Percentiles rank a stretch among this genome's conserved stretches.
Conservation (phyloP, 441 rosid genomes). For the Populus trichocarpa region DNA sequence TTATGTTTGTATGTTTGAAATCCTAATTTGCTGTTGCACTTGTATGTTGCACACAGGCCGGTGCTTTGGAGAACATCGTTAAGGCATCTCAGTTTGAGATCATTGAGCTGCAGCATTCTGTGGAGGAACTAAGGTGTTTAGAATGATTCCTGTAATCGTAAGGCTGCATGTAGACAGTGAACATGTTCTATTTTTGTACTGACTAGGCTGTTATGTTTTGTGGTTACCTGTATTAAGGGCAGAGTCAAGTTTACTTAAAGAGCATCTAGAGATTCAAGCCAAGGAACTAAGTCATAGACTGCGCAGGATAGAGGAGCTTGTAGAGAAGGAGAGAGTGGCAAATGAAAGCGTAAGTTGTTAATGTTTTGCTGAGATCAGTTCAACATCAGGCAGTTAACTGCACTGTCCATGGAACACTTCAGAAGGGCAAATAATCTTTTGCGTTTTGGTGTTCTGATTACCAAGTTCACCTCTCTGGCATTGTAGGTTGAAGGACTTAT, state of each 20-base stretch:
- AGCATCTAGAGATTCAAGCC: conserved; percentile 64
- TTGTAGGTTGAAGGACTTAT: conserved; percentile 93
- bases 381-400: conserved; percentile 3
- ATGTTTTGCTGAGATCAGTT: conserved; percentile 2
- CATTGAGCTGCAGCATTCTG: conserved; percentile 61
- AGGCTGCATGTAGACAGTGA: conserved; percentile 3
- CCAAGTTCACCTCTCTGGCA: conserved; percentile 1
- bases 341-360: conserved; percentile 76
- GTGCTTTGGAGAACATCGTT: conserved; percentile 83
- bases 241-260: conserved; percentile 65
- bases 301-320: conserved; percentile 71
- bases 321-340: conserved; percentile 84
- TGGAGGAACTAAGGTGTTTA: conserved; percentile 73
- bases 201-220: conserved; percentile 19
- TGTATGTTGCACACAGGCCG: conserved; percentile 52
- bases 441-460: background rate
- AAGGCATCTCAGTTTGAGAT: conserved; percentile 89
- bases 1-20: conserved; percentile 2
- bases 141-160: conserved; percentile 20
- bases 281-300: conserved; percentile 69
- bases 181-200: conserved; percentile 17
- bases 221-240: conserved; percentile 63
- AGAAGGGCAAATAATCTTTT: background rate
- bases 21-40: conserved; percentile 12
- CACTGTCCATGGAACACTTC: background rate